These are phyloP conservation scores for Lepidium africanum DNA, from an alignment of 345 rosid genomes.

Conservation along the genomic window DNA sequence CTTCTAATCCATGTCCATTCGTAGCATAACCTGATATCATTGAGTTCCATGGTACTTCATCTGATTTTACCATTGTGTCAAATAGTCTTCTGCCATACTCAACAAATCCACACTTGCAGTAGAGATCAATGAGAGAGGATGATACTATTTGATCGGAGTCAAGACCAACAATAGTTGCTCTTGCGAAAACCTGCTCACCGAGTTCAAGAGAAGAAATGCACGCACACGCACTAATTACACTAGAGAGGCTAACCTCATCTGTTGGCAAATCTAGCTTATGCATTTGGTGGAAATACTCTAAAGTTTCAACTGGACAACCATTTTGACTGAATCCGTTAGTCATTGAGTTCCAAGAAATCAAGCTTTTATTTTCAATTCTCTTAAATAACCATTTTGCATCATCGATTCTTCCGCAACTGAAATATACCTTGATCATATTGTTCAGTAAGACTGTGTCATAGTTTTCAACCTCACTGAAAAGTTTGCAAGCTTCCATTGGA, in stretches of 20 bases:
- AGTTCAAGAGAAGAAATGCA: constrained; percentile 50
- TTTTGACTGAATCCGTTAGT: constrained; percentile 65
- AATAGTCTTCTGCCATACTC: constrained; percentile 53
- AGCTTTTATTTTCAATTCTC: constrained; percentile 45
- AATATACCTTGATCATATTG: constrained; percentile 65
- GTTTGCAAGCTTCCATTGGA: constrained; percentile 55
- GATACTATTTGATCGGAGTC: constrained; percentile 58
- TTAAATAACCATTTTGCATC: constrained; percentile 59
- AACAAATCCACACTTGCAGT: constrained; percentile 50
- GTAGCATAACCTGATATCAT: constrained; percentile 86
- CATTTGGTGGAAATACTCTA: constrained; percentile 60
- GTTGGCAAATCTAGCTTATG: constrained; percentile 43
- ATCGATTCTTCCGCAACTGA: constrained; percentile 62
- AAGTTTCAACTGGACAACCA: constrained; percentile 59
- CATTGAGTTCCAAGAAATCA: constrained; percentile 93
- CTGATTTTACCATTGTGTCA: constrained; percentile 46
- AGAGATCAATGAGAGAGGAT: constrained; percentile 73
- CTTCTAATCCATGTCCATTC: constrained; percentile 64
- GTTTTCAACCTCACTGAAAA: constrained; percentile 48
- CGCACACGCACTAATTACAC: constrained; percentile 68
- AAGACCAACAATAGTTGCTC: constrained; percentile 51
- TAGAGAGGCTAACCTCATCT: constrained; percentile 64
- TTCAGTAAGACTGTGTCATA: constrained; percentile 72
- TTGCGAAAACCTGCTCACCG: constrained; percentile 72
- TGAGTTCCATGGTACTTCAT: constrained; percentile 70